A percentile compares a stretch with the other conserved stretches of the same genome.
Conservation (phyloP, 352 stramenopile genomes). For the Aphanomyces stellatus region DNA sequence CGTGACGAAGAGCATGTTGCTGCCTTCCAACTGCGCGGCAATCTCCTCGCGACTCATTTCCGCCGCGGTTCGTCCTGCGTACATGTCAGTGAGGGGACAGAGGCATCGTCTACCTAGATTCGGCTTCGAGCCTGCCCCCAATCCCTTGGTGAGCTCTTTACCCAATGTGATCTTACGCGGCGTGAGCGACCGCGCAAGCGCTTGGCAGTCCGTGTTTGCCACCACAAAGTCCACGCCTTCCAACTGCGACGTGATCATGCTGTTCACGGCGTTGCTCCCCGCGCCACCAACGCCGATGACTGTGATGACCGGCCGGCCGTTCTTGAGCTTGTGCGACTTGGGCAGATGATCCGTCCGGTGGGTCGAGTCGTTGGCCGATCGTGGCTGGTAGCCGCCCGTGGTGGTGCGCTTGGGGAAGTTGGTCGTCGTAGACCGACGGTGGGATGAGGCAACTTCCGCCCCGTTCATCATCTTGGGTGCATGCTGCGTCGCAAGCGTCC, state of each 20-base stretch:
- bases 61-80: conserved; percentile 56
- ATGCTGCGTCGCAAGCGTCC: not conserved
- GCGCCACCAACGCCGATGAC: conserved; percentile 77
- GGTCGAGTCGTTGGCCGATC: not conserved
- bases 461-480: not conserved
- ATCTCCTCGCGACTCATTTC: conserved; percentile 87
- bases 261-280: conserved; percentile 84
- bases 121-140: conserved; percentile 74
- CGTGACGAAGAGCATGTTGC: conserved; percentile 96
- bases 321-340: conserved; percentile 30
- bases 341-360: not conserved
- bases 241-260: conserved; percentile 83
- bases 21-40: conserved; percentile 76
- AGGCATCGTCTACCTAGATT: conserved; percentile 39
- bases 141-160: conserved; percentile 76
- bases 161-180: conserved; percentile 76
- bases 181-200: conserved; percentile 63
- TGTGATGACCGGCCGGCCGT: conserved; percentile 78
- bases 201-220: conserved; percentile 94
- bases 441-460: not conserved
- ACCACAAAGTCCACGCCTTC: conserved; percentile 93
- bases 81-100: conserved; percentile 24
- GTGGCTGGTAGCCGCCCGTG: not conserved
- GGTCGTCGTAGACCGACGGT: not conserved
- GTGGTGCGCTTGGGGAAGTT: not conserved